Evolutionary conservation across 257 asterid genomes (phyloP).

Genomic region (Coffea canephora): DNA sequence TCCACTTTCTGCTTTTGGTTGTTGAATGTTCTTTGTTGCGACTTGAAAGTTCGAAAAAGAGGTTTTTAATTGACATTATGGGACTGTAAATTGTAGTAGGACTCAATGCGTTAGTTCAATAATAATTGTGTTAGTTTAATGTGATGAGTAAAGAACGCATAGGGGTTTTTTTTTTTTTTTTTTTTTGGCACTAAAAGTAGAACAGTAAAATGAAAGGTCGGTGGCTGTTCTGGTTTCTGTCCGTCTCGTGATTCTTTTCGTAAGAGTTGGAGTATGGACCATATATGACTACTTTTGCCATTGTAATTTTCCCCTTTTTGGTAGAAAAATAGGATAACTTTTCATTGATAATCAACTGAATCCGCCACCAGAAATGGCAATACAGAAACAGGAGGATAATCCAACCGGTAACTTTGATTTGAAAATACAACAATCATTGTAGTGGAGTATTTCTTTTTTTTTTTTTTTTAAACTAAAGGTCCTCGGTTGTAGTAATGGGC

Average conservation of each 20-base stretch:
- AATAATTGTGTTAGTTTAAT: not conserved
- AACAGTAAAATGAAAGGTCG: conserved; percentile 4
- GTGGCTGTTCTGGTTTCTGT: not conserved
- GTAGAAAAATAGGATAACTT: no score
- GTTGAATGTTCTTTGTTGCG: not conserved
- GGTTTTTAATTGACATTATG: not conserved
- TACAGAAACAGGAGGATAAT: no score
- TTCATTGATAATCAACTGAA: no score
- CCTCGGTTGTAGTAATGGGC: not conserved
- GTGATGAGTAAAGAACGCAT: not conserved
- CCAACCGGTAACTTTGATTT: no score
- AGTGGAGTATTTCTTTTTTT: no score
- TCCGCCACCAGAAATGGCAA: no score
- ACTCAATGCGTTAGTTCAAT: not conserved
- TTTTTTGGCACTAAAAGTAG: not conserved
- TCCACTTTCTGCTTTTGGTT: conserved; percentile 4
- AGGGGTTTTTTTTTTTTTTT: not conserved
- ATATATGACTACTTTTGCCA: not conserved
- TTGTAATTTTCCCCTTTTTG: not conserved
- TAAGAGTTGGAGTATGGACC: conserved; percentile 18
- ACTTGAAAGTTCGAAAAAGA: not conserved
- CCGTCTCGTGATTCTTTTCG: conserved; percentile 6
- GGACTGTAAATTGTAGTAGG: not conserved
- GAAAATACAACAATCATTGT: no score
- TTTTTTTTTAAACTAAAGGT: not conserved